Evolutionary conservation across 2,329 filamentous ascomycete genomes (phyloP).

Genomic region (Cladosporium sp.): DNA sequence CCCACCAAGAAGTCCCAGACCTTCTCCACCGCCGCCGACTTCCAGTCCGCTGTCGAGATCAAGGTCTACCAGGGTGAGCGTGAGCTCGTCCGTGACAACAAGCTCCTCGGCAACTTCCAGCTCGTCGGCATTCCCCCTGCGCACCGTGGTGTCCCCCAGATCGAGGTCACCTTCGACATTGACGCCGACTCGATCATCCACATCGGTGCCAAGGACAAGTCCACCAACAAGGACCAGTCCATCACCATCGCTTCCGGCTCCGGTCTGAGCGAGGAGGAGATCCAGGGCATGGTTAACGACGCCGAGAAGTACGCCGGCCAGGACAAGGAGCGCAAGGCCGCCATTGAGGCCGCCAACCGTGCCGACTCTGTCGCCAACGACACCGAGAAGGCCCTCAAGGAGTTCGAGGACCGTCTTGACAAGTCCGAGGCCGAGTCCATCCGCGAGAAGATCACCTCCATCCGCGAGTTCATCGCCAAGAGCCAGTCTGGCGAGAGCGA

Average conservation of each 20-base stretch:
- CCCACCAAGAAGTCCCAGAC: conserved; percentile 98
- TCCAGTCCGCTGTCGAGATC: conserved; percentile 98
- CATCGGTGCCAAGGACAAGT: conserved; percentile 98
- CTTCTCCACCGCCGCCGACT: conserved; percentile 95
- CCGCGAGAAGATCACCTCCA: conserved; percentile 89
- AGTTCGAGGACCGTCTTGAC: conserved; percentile 92
- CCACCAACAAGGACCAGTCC: conserved; percentile 98
- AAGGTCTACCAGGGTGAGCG: conserved; percentile 99
- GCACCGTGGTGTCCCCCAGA: conserved; percentile 90
- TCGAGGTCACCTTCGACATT: conserved; percentile 98
- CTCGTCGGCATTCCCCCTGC: conserved; percentile 94
- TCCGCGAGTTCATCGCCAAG: conserved; percentile 78
- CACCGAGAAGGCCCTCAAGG: conserved; percentile 96
- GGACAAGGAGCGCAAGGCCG: conserved; percentile 93
- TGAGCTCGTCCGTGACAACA: conserved; percentile 98
- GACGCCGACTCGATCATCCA: conserved; percentile 97
- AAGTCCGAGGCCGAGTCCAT: conserved; percentile 91
- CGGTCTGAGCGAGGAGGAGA: conserved; percentile 89
- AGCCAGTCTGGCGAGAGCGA: conserved; percentile 86
- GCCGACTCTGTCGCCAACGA: conserved; percentile 95
- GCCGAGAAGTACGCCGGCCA: conserved; percentile 92
- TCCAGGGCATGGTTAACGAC: conserved; percentile 95
- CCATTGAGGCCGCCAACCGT: conserved; percentile 95
- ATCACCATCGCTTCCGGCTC: conserved; percentile 98
- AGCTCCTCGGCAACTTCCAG: conserved; percentile 98